Evolutionary conservation across 345 rosid species (phyloP).

Genomic region (Euphorbia lathyris): DNA sequence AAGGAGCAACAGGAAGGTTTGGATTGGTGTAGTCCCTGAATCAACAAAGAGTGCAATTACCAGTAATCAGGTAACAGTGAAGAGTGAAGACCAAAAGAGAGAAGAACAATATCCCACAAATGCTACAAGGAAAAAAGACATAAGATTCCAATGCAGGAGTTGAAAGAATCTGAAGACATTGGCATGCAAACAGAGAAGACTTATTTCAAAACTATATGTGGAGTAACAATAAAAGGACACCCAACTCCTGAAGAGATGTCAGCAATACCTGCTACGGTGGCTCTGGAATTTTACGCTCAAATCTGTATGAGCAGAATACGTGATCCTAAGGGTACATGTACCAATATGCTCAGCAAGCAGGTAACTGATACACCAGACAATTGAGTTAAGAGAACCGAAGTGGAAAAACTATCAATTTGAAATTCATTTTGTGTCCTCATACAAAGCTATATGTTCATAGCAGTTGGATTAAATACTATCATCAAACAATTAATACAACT

Average conservation of each 20-base stretch:
- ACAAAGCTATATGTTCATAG: conserved; percentile 26
- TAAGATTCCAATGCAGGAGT: background rate
- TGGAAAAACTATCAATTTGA: conserved; percentile 10
- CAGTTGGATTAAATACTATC: conserved; percentile 58
- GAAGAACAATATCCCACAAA: background rate
- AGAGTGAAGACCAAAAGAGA: conserved; percentile 1
- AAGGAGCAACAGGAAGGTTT: conserved; percentile 95
- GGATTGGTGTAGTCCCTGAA: conserved; percentile 96
- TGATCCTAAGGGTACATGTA: conserved; percentile 81
- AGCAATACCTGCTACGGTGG: conserved; percentile 85
- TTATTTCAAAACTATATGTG: background rate
- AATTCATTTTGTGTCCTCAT: conserved; percentile 20
- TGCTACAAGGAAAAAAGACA: background rate
- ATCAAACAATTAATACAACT: conserved; percentile 56
- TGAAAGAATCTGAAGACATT: background rate
- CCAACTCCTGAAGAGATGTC: background rate
- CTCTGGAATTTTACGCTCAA: conserved; percentile 97
- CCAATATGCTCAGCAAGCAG: conserved; percentile 73
- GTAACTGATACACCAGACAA: conserved; percentile 50
- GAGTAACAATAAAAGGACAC: background rate
- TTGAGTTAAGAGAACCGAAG: conserved; percentile 15
- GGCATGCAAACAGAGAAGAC: background rate
- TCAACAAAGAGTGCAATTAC: conserved; percentile 7
- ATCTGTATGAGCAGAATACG: conserved; percentile 98
- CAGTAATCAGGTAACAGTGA: conserved; percentile 6